These are phyloP conservation scores for Populus hybrid DNA, from an alignment of 441 rosid species.

Conservation along the genomic window DNA sequence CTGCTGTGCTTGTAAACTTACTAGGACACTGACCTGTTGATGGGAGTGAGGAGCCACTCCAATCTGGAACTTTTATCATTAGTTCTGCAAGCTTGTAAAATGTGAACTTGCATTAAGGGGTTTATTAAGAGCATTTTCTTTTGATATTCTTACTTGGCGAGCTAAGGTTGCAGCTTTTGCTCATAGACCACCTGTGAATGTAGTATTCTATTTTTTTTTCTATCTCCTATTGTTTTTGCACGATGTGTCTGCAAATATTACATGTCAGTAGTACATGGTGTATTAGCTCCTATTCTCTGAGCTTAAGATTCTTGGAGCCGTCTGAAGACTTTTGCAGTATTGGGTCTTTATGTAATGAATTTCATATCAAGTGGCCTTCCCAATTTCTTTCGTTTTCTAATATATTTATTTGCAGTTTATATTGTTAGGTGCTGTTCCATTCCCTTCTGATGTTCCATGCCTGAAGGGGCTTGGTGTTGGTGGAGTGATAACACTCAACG, in stretches of 20 bases:
- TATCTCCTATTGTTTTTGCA: not conserved
- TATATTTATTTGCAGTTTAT: slow-evolving; percentile 48
- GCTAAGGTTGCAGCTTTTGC: not conserved
- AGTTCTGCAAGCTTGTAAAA: not conserved
- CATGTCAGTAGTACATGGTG: not conserved
- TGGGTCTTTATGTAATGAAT: not conserved
- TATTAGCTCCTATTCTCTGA: not conserved
- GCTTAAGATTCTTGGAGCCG: not conserved
- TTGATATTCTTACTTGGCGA: not conserved
- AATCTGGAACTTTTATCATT: not conserved
- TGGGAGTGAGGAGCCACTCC: not conserved
- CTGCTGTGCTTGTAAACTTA: not conserved
- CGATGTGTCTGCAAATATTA: not conserved
- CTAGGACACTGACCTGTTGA: not conserved
- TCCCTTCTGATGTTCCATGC: slow-evolving; percentile 78
- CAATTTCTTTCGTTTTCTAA: not conserved
- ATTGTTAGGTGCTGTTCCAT: slow-evolving; percentile 93
- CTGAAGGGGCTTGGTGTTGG: slow-evolving; percentile 82
- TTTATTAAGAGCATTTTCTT: not conserved
- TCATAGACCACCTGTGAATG: not conserved
- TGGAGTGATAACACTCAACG: slow-evolving; percentile 88
- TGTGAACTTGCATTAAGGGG: not conserved
- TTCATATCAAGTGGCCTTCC: not conserved
- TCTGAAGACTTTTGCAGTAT: not conserved
- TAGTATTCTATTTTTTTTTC: not conserved